Base-by-base conservation (phyloP, 306 rosid species). In the Begonia loranthoides region DNA sequence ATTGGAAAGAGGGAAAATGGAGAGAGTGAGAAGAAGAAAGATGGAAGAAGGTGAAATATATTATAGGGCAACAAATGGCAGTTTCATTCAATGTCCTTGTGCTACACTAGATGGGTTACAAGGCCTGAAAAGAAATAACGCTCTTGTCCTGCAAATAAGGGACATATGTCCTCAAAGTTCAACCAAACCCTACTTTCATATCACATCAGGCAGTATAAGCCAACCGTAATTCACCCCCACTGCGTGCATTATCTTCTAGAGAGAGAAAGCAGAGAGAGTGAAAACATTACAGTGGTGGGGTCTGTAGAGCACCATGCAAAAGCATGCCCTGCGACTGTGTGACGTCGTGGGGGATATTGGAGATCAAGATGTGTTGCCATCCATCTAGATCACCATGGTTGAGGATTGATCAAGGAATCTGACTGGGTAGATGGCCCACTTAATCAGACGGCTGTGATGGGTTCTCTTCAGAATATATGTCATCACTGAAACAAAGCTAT, bases 131-230 rank as follows among this genome's bases (percentile, higher is more conserved):
- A 2, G 46, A 43, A 43, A 43, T 43, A 43, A 43, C 46, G 4
- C 6, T 43, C 14, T 43, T 43, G 46, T 43, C 46, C 46, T 43
- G 46, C 12, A 43, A 43, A 43, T 43, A 4, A 43, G 13, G 13
- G 14, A 43, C 46, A 43, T 43, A 43, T 43, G 46, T 43, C 46
- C 46, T 43, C 46, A 1, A 1, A 10, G 46, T 10, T 43, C 13
- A 43, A 43, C 46, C 1, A 43, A 43, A 10, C 46, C 46, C 46
- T 10, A 43, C 46, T 43, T 43, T 43, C 46, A 10, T 43, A 43
- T 43, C 46, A 43, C 46, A 43, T 43, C 46, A 43, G 46, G 46
- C 46, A 43, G 46, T 13, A 43, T 43, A 12, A 43, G 46, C 46
- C 46, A 43, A 12, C 46, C 46, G 5, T 11, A 43, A 2, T 10